phyloP scores from a whole-genome alignment of 768 basidiomycete species.

The Mycena galopus region DNA sequence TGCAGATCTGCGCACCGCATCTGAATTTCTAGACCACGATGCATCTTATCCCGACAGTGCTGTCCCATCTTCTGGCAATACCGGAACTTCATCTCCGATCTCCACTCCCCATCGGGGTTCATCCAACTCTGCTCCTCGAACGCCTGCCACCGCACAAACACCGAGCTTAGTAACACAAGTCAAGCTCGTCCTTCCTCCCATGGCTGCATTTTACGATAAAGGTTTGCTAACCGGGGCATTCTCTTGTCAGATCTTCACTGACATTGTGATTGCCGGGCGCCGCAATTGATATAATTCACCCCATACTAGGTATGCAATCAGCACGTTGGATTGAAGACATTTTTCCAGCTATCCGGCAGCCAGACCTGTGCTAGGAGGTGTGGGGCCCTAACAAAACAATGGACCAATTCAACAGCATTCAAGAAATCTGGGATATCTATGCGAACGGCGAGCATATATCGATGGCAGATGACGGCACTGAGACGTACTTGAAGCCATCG shows the following conservation, averaged over 20 bases:
- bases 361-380: neutral
- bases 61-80: neutral
- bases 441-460: neutral
- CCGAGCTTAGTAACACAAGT: neutral
- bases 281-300: neutral
- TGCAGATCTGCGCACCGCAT: neutral
- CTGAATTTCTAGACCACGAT: neutral
- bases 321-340: neutral
- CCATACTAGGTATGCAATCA: neutral
- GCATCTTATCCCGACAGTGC: neutral
- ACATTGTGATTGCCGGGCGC: neutral
- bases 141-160: neutral
- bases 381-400: too few relatives aligned
- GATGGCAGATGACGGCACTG: too few relatives aligned
- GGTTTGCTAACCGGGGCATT: neutral
- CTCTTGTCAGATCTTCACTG: neutral
- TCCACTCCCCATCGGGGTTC: neutral
- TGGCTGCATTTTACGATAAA: neutral
- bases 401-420: too few relatives aligned
- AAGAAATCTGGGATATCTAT: neutral
- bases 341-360: neutral
- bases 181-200: conserved; percentile 1
- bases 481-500: neutral
- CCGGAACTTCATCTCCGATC: neutral
- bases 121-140: neutral